These are phyloP conservation scores for Trichoderma sp. DNA, from an alignment of 2,329 filamentous ascomycete species.

Conservation along the genomic window DNA sequence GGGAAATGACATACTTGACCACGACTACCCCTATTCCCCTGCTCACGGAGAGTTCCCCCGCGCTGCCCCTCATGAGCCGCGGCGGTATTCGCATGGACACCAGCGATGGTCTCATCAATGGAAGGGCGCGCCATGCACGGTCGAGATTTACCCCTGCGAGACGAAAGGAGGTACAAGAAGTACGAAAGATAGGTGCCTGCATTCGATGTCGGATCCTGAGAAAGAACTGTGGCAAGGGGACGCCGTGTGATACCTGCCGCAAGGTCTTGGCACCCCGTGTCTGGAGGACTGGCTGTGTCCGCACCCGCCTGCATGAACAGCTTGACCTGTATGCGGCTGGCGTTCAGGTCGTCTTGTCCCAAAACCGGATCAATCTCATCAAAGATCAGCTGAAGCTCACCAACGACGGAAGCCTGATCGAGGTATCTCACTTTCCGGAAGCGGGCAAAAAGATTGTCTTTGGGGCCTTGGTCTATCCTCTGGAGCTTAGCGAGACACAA, in stretches of 20 bases:
- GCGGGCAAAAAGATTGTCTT: constrained; percentile 49
- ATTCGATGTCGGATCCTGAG: constrained; percentile 67
- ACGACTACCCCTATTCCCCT: constrained; percentile 41
- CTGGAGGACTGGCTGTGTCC: constrained; percentile 66
- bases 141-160: constrained; percentile 60
- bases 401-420: constrained; percentile 54
- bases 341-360: constrained; percentile 63
- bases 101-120: constrained; percentile 47
- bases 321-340: constrained; percentile 66
- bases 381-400: constrained; percentile 55
- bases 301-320: constrained; percentile 63
- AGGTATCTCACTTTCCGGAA: constrained; percentile 63
- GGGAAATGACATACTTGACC: constrained; percentile 55
- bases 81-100: constrained; percentile 60
- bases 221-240: constrained; percentile 67
- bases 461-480: constrained; percentile 39
- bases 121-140: constrained; percentile 56
- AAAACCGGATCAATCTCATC: constrained; percentile 59
- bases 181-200: constrained; percentile 66
- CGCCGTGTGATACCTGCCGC: constrained; percentile 64
- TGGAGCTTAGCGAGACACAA: constrained; percentile 43
- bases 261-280: constrained; percentile 65
- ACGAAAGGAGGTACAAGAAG: constrained; percentile 66
- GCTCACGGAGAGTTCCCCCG: constrained; percentile 38
- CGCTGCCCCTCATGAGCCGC: constrained; percentile 41